phyloP scores from a whole-genome alignment of 192 early-diverging fungal species.

The Dimargaris xerosporica region DNA sequence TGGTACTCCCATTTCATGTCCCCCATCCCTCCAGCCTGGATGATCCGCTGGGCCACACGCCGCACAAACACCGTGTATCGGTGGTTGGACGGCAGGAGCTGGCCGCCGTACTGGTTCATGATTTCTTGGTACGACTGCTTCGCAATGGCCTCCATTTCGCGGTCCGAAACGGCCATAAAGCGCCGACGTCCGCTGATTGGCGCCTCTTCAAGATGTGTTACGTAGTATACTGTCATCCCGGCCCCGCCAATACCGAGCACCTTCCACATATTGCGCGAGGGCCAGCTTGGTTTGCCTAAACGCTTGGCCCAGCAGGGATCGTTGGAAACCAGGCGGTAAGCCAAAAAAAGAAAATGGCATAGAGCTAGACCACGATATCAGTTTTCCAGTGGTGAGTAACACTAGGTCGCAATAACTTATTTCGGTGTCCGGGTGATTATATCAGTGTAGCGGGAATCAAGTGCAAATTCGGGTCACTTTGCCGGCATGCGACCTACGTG shows the following conservation, averaged over 20 bases:
- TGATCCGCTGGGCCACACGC: slow-evolving; percentile 50
- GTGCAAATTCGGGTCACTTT: no score
- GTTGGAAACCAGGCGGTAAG: no score
- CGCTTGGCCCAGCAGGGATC: no score
- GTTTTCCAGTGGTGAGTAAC: no score
- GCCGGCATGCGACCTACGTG: background rate
- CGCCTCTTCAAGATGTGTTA: slow-evolving; percentile 22
- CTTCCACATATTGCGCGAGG: slow-evolving; percentile 18
- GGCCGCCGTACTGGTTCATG: slow-evolving; percentile 40
- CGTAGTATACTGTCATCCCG: slow-evolving; percentile 20
- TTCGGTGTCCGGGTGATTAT: no score
- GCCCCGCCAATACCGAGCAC: slow-evolving; percentile 12
- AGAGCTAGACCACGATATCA: no score
- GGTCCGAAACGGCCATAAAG: slow-evolving; percentile 25
- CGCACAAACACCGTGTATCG: slow-evolving; percentile 46
- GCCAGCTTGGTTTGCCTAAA: no score
- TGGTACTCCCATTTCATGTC: slow-evolving; percentile 81
- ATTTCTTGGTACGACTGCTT: slow-evolving; percentile 54
- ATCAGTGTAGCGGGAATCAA: no score
- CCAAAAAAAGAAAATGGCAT: no score
- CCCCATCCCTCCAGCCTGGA: slow-evolving; percentile 47
- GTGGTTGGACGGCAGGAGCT: slow-evolving; percentile 55
- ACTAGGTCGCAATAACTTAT: no score
- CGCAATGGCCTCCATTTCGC: slow-evolving; percentile 31
- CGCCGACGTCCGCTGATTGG: slow-evolving; percentile 27